Base-by-base conservation (phyloP, 306 rosid species). In the Abrus precatorius region DNA sequence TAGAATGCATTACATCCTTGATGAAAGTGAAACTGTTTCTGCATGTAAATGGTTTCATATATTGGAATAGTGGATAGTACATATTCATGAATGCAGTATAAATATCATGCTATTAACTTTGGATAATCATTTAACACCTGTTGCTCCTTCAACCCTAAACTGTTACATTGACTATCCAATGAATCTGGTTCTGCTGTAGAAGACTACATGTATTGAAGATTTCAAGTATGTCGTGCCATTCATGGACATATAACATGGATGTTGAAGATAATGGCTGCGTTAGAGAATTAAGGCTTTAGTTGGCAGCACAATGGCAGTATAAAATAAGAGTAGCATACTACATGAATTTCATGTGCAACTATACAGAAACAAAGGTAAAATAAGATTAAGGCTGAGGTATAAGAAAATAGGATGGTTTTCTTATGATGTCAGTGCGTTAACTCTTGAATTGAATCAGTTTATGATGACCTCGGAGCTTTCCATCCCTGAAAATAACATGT, bases 321-420 rank as follows among this genome's bases (percentile, higher is more conserved):
- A 13, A 32, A 49, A 70, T 70, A 52, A 33, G 3, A n/a, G 62
- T 12, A 48, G 75, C 30, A 49, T 69, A 69, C 60, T 32, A 5
- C 60, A 30, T n/a, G 44, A 12, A 47, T 69, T 67, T 30, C 33
- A n/a, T 4, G 34, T 20, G 71, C 52, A 38, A n/a, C 28, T 38
- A 3, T 14, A 33, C 32, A 40, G 29, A 14, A 66, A 66, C 49
- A 43, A 20, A 41, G 53, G 53, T 29, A 65, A 66, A 43, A 20
- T 66, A 43, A 41, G 71, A 41, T 66, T 0, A 27, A 41, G 34
- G 34, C 1, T 20, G 6, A 43, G 14, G 53, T 20, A 41, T 20
- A 41, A 43, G 43, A 34, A 66, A 41, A 43, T 20, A 28, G 38
- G 36, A 57, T 59, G 8, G 65, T 10, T 30, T 59, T 59, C 65